Evolutionary conservation across 2,329 filamentous ascomycete genomes (phyloP).

Genomic region (Aurifilum marmelostoma): DNA sequence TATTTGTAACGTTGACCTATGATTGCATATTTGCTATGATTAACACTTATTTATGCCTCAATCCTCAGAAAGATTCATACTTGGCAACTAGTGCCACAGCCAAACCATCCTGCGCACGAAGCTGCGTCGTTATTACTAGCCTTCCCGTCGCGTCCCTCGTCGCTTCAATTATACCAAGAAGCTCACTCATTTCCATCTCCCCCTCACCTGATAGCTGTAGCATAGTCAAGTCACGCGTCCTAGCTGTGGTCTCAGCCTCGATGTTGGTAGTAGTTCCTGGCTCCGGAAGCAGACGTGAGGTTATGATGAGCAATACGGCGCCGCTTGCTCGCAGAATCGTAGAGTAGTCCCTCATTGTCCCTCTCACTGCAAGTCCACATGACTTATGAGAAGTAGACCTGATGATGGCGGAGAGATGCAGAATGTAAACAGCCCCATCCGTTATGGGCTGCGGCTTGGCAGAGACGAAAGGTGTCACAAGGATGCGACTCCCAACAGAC

Average conservation of each 20-base stretch:
- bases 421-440: slow-evolving; percentile 41
- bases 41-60: background rate
- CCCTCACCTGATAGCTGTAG: slow-evolving; percentile 38
- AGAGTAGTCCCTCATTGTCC: slow-evolving; percentile 40
- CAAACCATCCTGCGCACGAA: slow-evolving; percentile 25
- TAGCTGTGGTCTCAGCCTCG: slow-evolving; percentile 33
- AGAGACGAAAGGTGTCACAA: background rate
- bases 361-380: slow-evolving; percentile 26
- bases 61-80: background rate
- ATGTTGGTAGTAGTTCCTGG: slow-evolving; percentile 30
- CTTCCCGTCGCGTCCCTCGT: slow-evolving; percentile 34
- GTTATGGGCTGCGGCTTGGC: slow-evolving; percentile 35
- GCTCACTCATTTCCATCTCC: slow-evolving; percentile 37
- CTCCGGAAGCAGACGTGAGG: slow-evolving; percentile 34
- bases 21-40: background rate
- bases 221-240: slow-evolving; percentile 37
- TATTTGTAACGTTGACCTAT: background rate
- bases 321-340: slow-evolving; percentile 36
- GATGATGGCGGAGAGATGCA: slow-evolving; percentile 34
- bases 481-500: background rate
- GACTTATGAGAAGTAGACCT: background rate
- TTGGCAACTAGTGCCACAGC: slow-evolving; percentile 1
- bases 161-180: slow-evolving; percentile 36
- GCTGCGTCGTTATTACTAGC: slow-evolving; percentile 34
- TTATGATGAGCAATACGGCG: slow-evolving; percentile 36